These are phyloP conservation scores for Jaminaea rosea DNA, from an alignment of 1,284 basidiomycete species.

Conservation along the genomic window DNA sequence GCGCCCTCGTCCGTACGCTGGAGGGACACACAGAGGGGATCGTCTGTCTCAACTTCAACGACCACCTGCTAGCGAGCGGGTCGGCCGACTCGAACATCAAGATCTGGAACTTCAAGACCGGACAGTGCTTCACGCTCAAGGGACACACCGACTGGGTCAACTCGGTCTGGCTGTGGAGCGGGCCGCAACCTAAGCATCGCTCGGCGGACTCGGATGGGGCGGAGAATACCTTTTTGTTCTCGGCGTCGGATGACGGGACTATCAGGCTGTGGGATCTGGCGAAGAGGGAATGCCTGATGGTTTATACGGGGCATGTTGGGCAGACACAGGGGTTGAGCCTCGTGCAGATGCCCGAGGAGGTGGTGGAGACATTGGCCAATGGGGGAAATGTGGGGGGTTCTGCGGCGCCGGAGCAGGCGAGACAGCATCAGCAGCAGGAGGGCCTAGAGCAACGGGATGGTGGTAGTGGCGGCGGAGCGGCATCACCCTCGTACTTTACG, in stretches of 20 bases:
- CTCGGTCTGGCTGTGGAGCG: slow-evolving; percentile 85
- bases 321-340: slow-evolving; percentile 88
- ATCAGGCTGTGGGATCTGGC: slow-evolving; percentile 91
- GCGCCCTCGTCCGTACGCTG: slow-evolving; percentile 75
- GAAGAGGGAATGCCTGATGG: slow-evolving; percentile 67
- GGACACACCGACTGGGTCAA: slow-evolving; percentile 98
- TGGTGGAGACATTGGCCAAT: slow-evolving; percentile 32
- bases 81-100: slow-evolving; percentile 45
- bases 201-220: slow-evolving; percentile 6
- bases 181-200: slow-evolving; percentile 48
- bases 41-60: slow-evolving; percentile 83
- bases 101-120: slow-evolving; percentile 83
- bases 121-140: slow-evolving; percentile 80
- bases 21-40: slow-evolving; percentile 88
- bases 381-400: slow-evolving; percentile 43
- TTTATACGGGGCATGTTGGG: slow-evolving; percentile 81
- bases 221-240: slow-evolving; percentile 59
- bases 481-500: neutral
- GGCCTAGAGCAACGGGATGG: neutral
- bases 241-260: slow-evolving; percentile 85
- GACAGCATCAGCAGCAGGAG: neutral
- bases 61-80: slow-evolving; percentile 67
- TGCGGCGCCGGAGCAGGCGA: neutral
- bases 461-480: neutral
- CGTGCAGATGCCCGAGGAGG: slow-evolving; percentile 51